These are phyloP conservation scores for Tagetes patula DNA, from an alignment of 129 eudicot species.

Conservation along the genomic window DNA sequence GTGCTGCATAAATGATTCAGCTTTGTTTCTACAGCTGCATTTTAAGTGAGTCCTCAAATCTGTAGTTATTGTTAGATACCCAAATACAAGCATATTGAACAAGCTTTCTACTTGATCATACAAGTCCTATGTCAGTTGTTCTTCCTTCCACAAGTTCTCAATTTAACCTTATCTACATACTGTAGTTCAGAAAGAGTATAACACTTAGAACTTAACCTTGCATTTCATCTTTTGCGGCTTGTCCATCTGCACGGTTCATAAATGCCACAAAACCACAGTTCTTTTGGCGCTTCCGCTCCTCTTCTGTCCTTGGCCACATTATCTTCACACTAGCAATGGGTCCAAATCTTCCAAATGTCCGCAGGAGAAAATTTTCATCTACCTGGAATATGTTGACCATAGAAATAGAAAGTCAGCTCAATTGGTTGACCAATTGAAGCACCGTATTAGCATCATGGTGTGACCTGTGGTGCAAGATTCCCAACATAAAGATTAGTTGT, in stretches of 20 bases:
- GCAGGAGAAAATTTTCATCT: constrained; percentile 92
- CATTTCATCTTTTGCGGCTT: constrained; percentile 99
- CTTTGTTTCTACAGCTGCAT: neutral
- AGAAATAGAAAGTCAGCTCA: constrained; percentile 15
- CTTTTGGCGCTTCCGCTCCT: constrained; percentile 81
- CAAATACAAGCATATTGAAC: neutral
- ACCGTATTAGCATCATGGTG: constrained; percentile 10
- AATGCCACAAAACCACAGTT: constrained; percentile 98
- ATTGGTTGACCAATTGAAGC: constrained; percentile 3
- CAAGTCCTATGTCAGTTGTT: neutral
- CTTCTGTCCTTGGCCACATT: constrained; percentile 99
- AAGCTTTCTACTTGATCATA: constrained; percentile 11
- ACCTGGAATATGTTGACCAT: constrained; percentile 47
- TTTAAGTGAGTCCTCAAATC: neutral
- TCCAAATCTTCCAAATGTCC: constrained; percentile 98
- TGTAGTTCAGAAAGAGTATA: constrained; percentile 6
- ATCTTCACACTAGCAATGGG: constrained; percentile 99
- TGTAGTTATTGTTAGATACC: neutral
- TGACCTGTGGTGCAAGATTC: constrained; percentile 91
- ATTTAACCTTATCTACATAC: neutral
- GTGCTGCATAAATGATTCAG: constrained; percentile 15
- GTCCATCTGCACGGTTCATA: constrained; percentile 96
- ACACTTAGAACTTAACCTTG: constrained; percentile 53
- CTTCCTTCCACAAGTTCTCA: constrained; percentile 4
- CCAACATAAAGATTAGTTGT: constrained; percentile 98